phyloP scores from a whole-genome alignment of 805 yeast species.

The Hanseniaspora occidentalis region DNA sequence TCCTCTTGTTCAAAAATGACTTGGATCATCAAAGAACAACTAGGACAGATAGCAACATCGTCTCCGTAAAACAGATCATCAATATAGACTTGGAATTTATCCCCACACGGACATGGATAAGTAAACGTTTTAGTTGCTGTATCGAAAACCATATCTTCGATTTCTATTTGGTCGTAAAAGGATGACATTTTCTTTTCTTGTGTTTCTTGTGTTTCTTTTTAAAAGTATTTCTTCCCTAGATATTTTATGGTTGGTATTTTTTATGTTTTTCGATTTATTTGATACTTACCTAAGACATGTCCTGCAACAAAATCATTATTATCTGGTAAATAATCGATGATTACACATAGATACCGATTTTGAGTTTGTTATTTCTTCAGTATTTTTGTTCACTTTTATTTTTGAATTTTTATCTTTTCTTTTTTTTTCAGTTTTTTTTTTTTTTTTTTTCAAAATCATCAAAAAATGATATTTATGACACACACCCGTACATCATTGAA shows the following conservation, averaged over 20 bases:
- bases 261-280: not conserved
- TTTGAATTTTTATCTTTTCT: too few species aligned
- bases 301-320: too few species aligned
- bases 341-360: too few species aligned
- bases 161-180: constrained; percentile 88
- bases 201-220: not conserved
- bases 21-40: constrained; percentile 86
- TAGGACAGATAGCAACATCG: constrained; percentile 89
- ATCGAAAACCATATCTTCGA: constrained; percentile 92
- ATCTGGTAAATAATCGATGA: too few species aligned
- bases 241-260: not conserved
- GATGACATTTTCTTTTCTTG: constrained; percentile 34
- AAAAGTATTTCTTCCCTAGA: too few species aligned
- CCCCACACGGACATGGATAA: constrained; percentile 98
- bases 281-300: too few species aligned
- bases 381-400: too few species aligned
- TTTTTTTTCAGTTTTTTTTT: too few species aligned
- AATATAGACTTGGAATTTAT: constrained; percentile 71
- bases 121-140: constrained; percentile 69
- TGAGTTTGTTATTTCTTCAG: too few species aligned
- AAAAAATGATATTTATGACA: too few species aligned
- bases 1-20: constrained; percentile 69
- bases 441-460: too few species aligned
- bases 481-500: too few species aligned
- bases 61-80: constrained; percentile 87